Percentiles rank a stretch among this genome's conserved stretches.
These are phyloP conservation scores for Oemleria cerasiformis DNA, from an alignment of 306 rosid species.

Conservation along the genomic window DNA sequence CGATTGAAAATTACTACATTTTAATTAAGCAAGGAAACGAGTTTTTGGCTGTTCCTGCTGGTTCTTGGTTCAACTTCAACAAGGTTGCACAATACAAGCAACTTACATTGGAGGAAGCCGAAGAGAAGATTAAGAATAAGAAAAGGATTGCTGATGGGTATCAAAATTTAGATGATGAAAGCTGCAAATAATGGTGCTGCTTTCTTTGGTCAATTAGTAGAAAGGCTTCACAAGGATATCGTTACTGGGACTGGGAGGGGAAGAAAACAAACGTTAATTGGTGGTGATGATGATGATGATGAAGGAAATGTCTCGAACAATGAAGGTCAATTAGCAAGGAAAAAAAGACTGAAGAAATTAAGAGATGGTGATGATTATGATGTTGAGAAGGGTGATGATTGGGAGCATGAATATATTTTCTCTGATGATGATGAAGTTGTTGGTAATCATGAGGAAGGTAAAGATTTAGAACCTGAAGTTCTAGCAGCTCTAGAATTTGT, in stretches of 20 bases:
- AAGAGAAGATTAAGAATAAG: constrained; percentile 91
- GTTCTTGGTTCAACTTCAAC: constrained; percentile 96
- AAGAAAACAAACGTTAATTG: constrained; percentile 47
- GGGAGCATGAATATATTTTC: constrained; percentile 98
- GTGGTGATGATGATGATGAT: constrained; percentile 45
- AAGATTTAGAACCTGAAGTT: constrained; percentile 90
- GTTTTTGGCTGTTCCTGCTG: constrained; percentile 94
- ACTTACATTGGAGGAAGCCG: constrained; percentile 94
- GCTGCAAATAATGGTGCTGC: constrained; percentile 86
- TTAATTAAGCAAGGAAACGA: constrained; percentile 83
- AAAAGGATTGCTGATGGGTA: constrained; percentile 98
- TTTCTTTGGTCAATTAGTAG: constrained; percentile 81
- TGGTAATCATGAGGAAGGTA: constrained; percentile 93
- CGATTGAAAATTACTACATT: constrained; percentile 82
- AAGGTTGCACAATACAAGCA: constrained; percentile 95
- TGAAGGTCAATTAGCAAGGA: constrained; percentile 77
- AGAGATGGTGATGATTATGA: constrained; percentile 67
- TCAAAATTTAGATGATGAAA: constrained; percentile 99
- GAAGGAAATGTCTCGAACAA: constrained; percentile 84
- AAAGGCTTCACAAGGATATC: constrained; percentile 61
- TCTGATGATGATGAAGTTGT: constrained; percentile 97
- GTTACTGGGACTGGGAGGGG: constrained; percentile 54
- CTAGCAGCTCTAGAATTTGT: constrained; percentile 98
- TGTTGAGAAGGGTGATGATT: constrained; percentile 94
- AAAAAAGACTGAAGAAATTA: constrained; percentile 60